Evolutionary conservation across 495 filamentous ascomycete species (phyloP), one percentile per base, ranked within the genome.

Genomic region (Trichoderma erinaceum): DNA sequence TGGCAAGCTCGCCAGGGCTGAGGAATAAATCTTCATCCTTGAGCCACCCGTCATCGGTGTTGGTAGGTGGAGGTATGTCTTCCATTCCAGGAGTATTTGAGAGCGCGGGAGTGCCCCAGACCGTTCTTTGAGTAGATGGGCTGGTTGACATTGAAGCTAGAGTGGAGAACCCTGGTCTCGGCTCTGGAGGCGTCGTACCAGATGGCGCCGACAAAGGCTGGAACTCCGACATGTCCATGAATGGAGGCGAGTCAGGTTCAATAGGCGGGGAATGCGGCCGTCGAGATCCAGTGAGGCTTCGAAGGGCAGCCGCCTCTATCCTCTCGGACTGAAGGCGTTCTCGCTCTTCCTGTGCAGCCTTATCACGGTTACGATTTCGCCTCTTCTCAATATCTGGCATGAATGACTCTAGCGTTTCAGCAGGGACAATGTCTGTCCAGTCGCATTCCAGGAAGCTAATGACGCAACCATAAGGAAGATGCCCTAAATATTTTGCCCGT

Each of bases 371-470:
- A 52, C 84, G 81, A 73, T 89, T 92, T 43, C 92, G 83, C 41
- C 95, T 82, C 61, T 88, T 85, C 69, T 93, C 90, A 50, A 93
- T 91, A 71, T 97, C 93, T 2, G 80, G 74, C 23, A 81, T 80
- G 78, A 97, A 99, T 2, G 81, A 79, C 21, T 85, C 86, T 18
- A 99, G 79, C 12, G 94, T 82, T 63, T 93, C 91, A 2, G 87
- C 82, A 7, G 85, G 78, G 21, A 99, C 92, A 18, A 93, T 86
- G 70, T 97, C 95, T 1, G 92, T 92, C 95, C 95, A 99, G 75
- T 99, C 92, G 72, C 95, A 99, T 77, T 98, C 95, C 0, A 99
- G 79, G 72, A 98, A 98, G 70, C 84, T 91, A 50, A 98, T 92
- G 69, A 97, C 91, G 76, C 94, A 97, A 3, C 95, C 95, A 66